Evolutionary conservation across 2,329 filamentous ascomycete genomes (phyloP).

Genomic region (Mycogone perniciosa): DNA sequence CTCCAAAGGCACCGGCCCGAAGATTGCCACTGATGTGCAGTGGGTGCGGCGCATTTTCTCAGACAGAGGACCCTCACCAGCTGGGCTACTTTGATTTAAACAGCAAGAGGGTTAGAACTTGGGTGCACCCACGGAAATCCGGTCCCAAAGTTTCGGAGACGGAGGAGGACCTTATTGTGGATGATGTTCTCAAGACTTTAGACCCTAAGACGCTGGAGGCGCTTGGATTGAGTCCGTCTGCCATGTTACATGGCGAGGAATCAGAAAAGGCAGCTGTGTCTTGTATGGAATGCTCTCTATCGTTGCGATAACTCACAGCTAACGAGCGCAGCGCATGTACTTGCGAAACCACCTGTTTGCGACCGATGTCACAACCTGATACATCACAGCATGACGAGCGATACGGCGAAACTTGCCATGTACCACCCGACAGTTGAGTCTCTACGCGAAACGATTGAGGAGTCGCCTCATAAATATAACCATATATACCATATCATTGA

Average conservation of each 20-base stretch:
- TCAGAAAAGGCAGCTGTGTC: slow-evolving; percentile 11
- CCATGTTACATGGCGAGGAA: slow-evolving; percentile 28
- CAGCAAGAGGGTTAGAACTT: slow-evolving; percentile 46
- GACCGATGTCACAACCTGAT: slow-evolving; percentile 79
- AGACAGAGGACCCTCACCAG: slow-evolving; percentile 44
- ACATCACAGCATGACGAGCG: slow-evolving; percentile 61
- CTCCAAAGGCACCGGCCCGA: slow-evolving; percentile 10
- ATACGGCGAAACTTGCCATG: slow-evolving; percentile 49
- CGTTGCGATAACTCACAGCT: not conserved
- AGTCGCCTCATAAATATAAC: slow-evolving; percentile 85
- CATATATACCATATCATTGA: slow-evolving; percentile 95
- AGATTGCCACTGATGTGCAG: slow-evolving; percentile 51
- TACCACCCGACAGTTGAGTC: slow-evolving; percentile 75
- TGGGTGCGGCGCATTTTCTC: slow-evolving; percentile 60
- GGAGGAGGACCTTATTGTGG: slow-evolving; percentile 42
- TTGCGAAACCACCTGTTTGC: slow-evolving; percentile 57
- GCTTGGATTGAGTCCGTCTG: slow-evolving; percentile 40
- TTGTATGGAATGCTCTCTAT: slow-evolving; percentile 1
- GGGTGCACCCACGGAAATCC: slow-evolving; percentile 25
- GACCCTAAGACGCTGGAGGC: slow-evolving; percentile 36
- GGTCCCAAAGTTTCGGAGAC: slow-evolving; percentile 14
- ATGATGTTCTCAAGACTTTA: slow-evolving; percentile 37
- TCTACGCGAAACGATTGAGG: slow-evolving; percentile 75
- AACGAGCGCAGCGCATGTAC: slow-evolving; percentile 4
- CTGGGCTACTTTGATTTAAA: slow-evolving; percentile 51